Base-by-base conservation (phyloP, 208 protist genomes). In the Trypanosoma conorhini region DNA sequence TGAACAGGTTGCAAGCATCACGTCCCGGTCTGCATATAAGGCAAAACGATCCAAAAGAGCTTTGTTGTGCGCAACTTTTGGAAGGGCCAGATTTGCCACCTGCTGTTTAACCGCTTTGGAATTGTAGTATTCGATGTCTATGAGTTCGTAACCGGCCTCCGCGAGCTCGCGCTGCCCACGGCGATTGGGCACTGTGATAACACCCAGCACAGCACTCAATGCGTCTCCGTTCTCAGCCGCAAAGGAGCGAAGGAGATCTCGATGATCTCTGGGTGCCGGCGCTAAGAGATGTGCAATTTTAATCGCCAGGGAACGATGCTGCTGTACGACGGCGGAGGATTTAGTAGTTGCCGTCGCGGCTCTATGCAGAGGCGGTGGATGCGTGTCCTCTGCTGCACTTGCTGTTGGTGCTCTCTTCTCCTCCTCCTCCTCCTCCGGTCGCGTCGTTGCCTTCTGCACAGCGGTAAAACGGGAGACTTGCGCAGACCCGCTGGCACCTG, bases 1-100 rank as follows among this genome's bases (percentile, higher is more conserved):
- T 24, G 67, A 74, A 28, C 74, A 73, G 8, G 51, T 61, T 7
- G 66, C 46, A 5, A 85, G 51, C 62, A 81, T 66, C 10, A 74
- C 74, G 56, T 85, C 79, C 5, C 75, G 69, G 26, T 85, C 79
- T 44, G 74, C 67, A 31, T 76, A 72, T 17, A 81, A 21, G 7
- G 70, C 35, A 52, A 85, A 72, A 22, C 63, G 62, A 31, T 79
- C 69, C 38, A 69, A 54, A 48, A 76, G 17, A 1, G 26, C 70
- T 54, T 71, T 76, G 33, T 76, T 63, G 9, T 72, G 50, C 21
- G 55, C 54, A 57, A 80, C 46, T 55, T 74, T 77, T 8, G 79
- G 77, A 58, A 87, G 82, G 8, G 86, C 86, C 5, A 80, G 65
- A 67, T 92, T 87, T 9, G 67, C 83, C 12, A 85, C 86, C 42